These are phyloP conservation scores for Podila minutissima DNA, from an alignment of 192 early-diverging fungal genomes.

Conservation along the genomic window DNA sequence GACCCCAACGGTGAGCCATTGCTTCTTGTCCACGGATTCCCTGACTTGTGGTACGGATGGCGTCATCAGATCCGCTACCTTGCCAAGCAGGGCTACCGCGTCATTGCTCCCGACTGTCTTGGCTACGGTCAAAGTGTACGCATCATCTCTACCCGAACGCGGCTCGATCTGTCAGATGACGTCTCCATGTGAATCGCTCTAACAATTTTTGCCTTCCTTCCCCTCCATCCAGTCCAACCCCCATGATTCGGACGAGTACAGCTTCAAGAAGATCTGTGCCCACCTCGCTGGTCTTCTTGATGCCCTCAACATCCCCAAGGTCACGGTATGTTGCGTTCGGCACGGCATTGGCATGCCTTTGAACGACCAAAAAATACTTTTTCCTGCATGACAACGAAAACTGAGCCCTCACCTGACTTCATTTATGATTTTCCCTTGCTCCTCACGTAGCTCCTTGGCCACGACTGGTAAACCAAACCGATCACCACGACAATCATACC, in stretches of 20 bases:
- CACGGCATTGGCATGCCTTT: too few species aligned
- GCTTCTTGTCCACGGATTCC: slow-evolving; percentile 54
- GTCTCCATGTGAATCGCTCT: neutral
- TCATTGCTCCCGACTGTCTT: slow-evolving; percentile 60
- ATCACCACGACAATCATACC: too few species aligned
- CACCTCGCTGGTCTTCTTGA: slow-evolving; percentile 71
- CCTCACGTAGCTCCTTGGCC: slow-evolving; percentile 24
- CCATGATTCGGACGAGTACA: slow-evolving; percentile 57
- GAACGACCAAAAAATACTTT: neutral
- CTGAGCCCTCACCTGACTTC: too few species aligned
- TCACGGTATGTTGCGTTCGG: slow-evolving; percentile 44
- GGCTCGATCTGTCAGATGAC: neutral
- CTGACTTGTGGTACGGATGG: slow-evolving; percentile 57
- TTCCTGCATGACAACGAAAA: neutral
- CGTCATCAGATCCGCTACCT: slow-evolving; percentile 61
- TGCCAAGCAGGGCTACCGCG: slow-evolving; percentile 64
- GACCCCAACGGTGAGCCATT: slow-evolving; percentile 39
- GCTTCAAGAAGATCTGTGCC: slow-evolving; percentile 58
- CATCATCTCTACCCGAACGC: neutral
- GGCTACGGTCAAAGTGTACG: slow-evolving; percentile 65
- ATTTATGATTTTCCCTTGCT: neutral
- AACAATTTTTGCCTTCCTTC: too few species aligned
- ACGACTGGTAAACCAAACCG: slow-evolving; percentile 25
- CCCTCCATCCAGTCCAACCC: slow-evolving; percentile 31
- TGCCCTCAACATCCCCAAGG: slow-evolving; percentile 60